A percentile compares a stretch with the other conserved stretches of the same genome.
These are phyloP conservation scores for Talaromyces borbonicus DNA, from an alignment of 495 filamentous ascomycete species.

Conservation along the genomic window DNA sequence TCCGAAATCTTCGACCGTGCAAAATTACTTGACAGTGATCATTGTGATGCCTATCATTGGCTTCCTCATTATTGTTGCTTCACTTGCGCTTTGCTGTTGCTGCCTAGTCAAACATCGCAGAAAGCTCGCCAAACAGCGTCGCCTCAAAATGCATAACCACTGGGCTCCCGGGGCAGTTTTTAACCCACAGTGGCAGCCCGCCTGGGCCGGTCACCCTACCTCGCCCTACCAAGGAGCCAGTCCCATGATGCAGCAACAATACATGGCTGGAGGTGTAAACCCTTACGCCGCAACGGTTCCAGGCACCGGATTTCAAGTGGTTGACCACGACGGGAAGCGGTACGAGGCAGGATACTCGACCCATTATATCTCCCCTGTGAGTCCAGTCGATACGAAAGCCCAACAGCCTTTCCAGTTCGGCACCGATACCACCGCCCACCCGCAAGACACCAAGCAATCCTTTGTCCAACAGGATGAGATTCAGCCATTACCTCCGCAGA, in stretches of 20 bases:
- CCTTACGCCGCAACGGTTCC: background rate
- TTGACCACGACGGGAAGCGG: conserved; percentile 2
- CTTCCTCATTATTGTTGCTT: conserved; percentile 26
- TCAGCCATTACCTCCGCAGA: background rate
- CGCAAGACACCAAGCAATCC: background rate
- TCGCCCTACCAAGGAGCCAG: background rate
- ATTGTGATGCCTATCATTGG: conserved; percentile 37
- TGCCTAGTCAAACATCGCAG: conserved; percentile 31
- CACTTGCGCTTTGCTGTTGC: conserved; percentile 22
- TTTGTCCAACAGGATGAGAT: background rate
- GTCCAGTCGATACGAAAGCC: background rate
- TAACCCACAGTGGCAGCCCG: conserved; percentile 12
- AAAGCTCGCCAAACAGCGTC: conserved; percentile 17
- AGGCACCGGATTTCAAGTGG: conserved; percentile 4
- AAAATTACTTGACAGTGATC: conserved; percentile 29
- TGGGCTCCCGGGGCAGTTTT: conserved; percentile 20
- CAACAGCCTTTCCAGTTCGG: conserved; percentile 5
- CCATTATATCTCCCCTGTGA: conserved; percentile 5
- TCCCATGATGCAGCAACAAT: conserved; percentile 2
- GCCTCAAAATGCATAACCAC: conserved; percentile 18
- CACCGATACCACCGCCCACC: background rate
- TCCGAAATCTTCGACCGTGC: conserved; percentile 15
- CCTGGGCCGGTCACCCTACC: conserved; percentile 13
- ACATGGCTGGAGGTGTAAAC: background rate
- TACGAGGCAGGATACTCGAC: conserved; percentile 9